A percentile compares a stretch with the other conserved stretches of the same genome.
phyloP scores from a whole-genome alignment of 805 yeast genomes.

The Komagataella phaffii region DNA sequence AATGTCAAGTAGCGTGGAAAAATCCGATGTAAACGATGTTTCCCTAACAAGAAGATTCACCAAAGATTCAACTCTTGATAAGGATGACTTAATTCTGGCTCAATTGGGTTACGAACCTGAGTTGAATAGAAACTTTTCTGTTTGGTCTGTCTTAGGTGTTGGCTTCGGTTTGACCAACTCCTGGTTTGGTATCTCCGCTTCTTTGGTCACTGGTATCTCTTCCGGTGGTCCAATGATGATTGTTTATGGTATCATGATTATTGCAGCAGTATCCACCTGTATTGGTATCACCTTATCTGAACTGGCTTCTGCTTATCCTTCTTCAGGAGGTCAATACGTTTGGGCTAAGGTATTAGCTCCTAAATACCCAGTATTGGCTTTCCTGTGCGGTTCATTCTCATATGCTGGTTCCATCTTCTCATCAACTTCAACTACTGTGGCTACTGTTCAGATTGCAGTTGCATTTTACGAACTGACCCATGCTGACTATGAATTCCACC shows the following conservation, averaged over 20 bases:
- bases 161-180: constrained; percentile 50
- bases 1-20: neutral
- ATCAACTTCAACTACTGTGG: constrained; percentile 42
- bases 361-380: constrained; percentile 33
- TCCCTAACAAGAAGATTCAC: neutral
- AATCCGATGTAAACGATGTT: neutral
- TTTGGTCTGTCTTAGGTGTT: constrained; percentile 37
- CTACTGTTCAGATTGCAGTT: constrained; percentile 35
- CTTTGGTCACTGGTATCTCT: constrained; percentile 37
- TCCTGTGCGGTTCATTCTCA: constrained; percentile 47
- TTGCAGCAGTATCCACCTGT: constrained; percentile 30
- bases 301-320: constrained; percentile 36
- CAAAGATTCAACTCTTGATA: neutral
- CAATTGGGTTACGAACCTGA: constrained; percentile 9
- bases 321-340: constrained; percentile 46
- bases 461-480: constrained; percentile 28
- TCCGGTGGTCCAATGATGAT: constrained; percentile 48
- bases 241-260: constrained; percentile 40
- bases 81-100: constrained; percentile 1
- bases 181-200: constrained; percentile 48
- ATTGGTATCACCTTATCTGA: constrained; percentile 41
- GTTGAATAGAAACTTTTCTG: constrained; percentile 24
- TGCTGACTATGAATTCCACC: constrained; percentile 20
- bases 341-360: constrained; percentile 48
- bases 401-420: constrained; percentile 53